A percentile compares a stretch with the other conserved stretches of the same genome.
Conservation (phyloP, 2,329 filamentous ascomycete genomes). For the Calonectria pteridis region DNA sequence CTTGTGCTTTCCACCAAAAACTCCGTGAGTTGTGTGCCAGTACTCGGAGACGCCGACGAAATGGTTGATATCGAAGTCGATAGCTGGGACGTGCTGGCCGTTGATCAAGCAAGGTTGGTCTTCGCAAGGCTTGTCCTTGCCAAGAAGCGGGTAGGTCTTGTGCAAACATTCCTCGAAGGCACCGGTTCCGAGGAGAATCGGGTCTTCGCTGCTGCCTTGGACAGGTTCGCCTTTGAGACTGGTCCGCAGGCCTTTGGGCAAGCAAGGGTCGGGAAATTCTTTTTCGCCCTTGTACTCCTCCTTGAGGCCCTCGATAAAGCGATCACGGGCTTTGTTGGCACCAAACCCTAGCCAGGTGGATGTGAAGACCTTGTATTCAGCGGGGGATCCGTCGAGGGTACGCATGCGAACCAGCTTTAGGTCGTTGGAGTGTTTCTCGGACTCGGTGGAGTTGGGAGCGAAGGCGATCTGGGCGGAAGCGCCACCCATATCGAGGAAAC, state of each 20-base stretch:
- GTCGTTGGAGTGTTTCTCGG: constrained; percentile 89
- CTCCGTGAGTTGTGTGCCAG: constrained; percentile 97
- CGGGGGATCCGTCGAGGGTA: constrained; percentile 79
- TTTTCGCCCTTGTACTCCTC: constrained; percentile 70
- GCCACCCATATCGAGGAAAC: constrained; percentile 98
- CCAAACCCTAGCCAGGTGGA: constrained; percentile 98
- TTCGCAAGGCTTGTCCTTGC: constrained; percentile 87
- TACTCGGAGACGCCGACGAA: constrained; percentile 98
- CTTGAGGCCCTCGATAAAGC: constrained; percentile 84
- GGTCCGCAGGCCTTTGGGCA: constrained; percentile 82
- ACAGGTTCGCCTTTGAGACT: constrained; percentile 76
- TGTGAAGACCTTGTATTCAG: constrained; percentile 92
- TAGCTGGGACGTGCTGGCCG: constrained; percentile 91
- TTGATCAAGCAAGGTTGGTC: constrained; percentile 91
- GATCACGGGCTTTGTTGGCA: constrained; percentile 89
- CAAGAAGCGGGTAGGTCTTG: constrained; percentile 85
- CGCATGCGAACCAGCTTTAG: constrained; percentile 88
- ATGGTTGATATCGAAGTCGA: constrained; percentile 97
- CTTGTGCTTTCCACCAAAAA: constrained; percentile 84
- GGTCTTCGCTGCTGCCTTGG: constrained; percentile 53
- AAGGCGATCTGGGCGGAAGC: constrained; percentile 98
- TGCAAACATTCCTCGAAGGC: constrained; percentile 87
- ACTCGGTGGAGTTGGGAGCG: constrained; percentile 92
- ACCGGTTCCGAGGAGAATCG: constrained; percentile 83
- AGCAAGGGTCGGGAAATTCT: constrained; percentile 90